Percentiles rank a stretch among this genome's conserved stretches.
Evolutionary conservation across 2,329 filamentous ascomycete species (phyloP).

Genomic region (Elsinoe ampelina): DNA sequence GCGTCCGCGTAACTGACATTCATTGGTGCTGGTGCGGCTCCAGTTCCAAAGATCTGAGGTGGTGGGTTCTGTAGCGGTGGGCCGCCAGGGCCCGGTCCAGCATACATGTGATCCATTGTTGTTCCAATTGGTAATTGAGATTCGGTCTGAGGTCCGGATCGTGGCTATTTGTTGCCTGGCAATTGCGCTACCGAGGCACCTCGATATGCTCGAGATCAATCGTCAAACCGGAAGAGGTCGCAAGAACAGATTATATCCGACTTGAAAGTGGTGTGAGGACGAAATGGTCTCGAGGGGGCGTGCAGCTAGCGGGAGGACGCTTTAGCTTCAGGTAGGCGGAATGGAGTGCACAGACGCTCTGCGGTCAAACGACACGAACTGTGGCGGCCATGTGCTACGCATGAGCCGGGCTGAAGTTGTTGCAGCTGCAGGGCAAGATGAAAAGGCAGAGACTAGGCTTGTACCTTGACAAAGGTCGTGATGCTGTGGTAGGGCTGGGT

Average conservation of each 20-base stretch:
- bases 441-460: not conserved
- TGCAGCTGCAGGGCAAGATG: not conserved
- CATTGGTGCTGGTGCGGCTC: slow-evolving; percentile 7
- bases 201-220: not conserved
- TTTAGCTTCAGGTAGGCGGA: slow-evolving; percentile 5
- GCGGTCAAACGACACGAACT: not conserved
- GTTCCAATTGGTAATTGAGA: not conserved
- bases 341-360: not conserved
- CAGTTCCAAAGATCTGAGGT: slow-evolving; percentile 13
- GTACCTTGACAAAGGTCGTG: not conserved
- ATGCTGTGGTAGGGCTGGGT: not conserved
- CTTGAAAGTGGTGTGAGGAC: not conserved
- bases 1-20: slow-evolving; percentile 14
- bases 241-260: not conserved
- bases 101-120: slow-evolving; percentile 10
- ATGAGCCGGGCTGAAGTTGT: not conserved
- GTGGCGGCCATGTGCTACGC: slow-evolving; percentile 3
- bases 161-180: not conserved
- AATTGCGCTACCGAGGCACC: not conserved
- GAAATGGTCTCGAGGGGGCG: not conserved
- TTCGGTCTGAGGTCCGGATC: not conserved
- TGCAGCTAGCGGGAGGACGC: not conserved
- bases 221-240: not conserved
- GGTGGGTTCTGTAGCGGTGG: slow-evolving; percentile 14
- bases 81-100: not conserved